A percentile compares a stretch with the other conserved stretches of the same genome.
Conservation (phyloP, 257 asterid species). For the Solanum corneliomulleri region DNA sequence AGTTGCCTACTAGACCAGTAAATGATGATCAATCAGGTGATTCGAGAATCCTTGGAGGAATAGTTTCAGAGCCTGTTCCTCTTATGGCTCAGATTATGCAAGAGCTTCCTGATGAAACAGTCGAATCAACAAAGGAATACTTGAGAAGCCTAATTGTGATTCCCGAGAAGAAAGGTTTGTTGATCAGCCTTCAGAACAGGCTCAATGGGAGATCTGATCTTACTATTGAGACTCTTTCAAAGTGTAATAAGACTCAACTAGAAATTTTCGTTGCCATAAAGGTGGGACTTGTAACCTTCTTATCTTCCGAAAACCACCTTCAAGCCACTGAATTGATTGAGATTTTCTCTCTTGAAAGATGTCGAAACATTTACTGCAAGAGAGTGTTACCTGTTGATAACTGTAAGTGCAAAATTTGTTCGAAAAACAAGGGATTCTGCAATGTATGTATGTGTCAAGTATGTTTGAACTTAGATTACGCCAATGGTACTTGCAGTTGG, state of each 20-base stretch:
- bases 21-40: conserved; percentile 50
- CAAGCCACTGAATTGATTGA: conserved; percentile 51
- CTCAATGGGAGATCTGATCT: conserved; percentile 54
- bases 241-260: conserved; percentile 61
- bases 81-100: conserved; percentile 56
- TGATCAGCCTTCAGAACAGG: conserved; percentile 41
- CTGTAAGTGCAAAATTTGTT: conserved; percentile 75
- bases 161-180: conserved; percentile 36
- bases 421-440: conserved; percentile 70
- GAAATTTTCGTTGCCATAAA: conserved; percentile 66
- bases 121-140: conserved; percentile 58
- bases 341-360: conserved; percentile 61
- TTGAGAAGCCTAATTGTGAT: conserved; percentile 34
- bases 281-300: conserved; percentile 46
- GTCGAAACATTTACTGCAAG: conserved; percentile 66
- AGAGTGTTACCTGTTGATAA: conserved; percentile 73
- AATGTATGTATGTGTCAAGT: conserved; percentile 94
- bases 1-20: conserved; percentile 65
- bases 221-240: conserved; percentile 53
- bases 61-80: conserved; percentile 60
- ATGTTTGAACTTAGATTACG: conserved; percentile 76
- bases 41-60: conserved; percentile 54
- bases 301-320: conserved; percentile 28
- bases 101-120: conserved; percentile 63
- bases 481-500: conserved; percentile 87